phyloP scores from a whole-genome alignment of 192 early-diverging fungal genomes.

The Umbelopsis sp. region DNA sequence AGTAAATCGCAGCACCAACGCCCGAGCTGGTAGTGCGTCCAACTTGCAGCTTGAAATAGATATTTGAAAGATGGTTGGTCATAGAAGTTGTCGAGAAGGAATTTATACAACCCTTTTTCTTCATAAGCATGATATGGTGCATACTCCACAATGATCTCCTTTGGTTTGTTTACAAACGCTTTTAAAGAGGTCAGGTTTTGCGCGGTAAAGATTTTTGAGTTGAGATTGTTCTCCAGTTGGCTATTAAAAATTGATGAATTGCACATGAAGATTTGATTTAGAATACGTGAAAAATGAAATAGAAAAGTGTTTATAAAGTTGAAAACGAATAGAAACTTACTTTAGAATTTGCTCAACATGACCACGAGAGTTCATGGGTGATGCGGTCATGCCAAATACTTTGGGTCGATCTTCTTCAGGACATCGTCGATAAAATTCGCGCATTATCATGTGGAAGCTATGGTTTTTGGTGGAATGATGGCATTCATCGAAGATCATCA shows the following conservation, averaged over 20 bases:
- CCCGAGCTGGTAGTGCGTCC: constrained; percentile 64
- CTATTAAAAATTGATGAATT: constrained; percentile 11
- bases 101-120: constrained; percentile 43
- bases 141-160: constrained; percentile 53
- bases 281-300: neutral
- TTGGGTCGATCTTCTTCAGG: constrained; percentile 59
- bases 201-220: constrained; percentile 61
- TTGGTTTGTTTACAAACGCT: constrained; percentile 41
- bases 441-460: constrained; percentile 81
- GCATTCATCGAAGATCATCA: constrained; percentile 95
- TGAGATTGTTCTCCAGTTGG: constrained; percentile 56
- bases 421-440: constrained; percentile 72
- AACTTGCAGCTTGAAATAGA: constrained; percentile 38
- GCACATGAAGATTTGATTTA: neutral
- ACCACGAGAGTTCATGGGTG: constrained; percentile 59
- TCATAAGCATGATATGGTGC: constrained; percentile 43
- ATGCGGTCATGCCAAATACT: constrained; percentile 94
- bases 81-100: constrained; percentile 38
- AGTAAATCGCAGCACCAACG: constrained; percentile 79
- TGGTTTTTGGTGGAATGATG: constrained; percentile 84
- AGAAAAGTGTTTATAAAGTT: too few species aligned
- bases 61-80: constrained; percentile 39
- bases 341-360: constrained; percentile 8
- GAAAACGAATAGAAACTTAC: constrained; percentile 14
- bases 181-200: constrained; percentile 33